Percentiles rank a stretch among this genome's conserved stretches.
These are phyloP conservation scores for Exserohilum rostratum DNA, from an alignment of 2,329 filamentous ascomycete genomes.

Conservation along the genomic window DNA sequence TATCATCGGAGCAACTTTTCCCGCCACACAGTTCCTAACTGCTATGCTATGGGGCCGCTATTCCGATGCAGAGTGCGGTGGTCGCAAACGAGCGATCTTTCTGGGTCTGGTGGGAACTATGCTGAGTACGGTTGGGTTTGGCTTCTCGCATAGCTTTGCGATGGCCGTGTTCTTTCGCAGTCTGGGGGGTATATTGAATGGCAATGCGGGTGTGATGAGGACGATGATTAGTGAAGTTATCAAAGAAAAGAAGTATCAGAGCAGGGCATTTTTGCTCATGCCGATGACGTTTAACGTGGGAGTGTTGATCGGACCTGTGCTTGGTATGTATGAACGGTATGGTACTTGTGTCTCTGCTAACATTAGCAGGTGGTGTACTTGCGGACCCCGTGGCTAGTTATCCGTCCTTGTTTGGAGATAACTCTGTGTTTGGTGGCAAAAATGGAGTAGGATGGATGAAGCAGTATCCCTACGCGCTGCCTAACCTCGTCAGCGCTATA, in stretches of 20 bases:
- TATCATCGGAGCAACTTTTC: constrained; percentile 78
- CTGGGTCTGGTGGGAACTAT: constrained; percentile 76
- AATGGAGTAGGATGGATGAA: constrained; percentile 68
- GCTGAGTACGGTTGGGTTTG: constrained; percentile 70
- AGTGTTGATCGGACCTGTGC: constrained; percentile 53
- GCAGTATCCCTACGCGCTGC: constrained; percentile 71
- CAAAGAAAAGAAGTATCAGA: constrained; percentile 68
- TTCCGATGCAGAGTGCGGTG: constrained; percentile 65
- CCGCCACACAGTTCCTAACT: constrained; percentile 79
- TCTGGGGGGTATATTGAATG: constrained; percentile 71
- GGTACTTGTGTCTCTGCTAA: constrained; percentile 12
- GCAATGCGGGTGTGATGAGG: constrained; percentile 75
- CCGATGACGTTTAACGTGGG: constrained; percentile 72
- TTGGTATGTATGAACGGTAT: constrained; percentile 29
- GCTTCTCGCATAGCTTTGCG: constrained; percentile 68
- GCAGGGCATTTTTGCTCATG: constrained; percentile 63
- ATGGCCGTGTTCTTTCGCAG: constrained; percentile 69
- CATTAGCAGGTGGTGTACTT: constrained; percentile 66
- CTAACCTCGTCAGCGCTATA: constrained; percentile 69
- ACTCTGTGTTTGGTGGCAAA: constrained; percentile 62
- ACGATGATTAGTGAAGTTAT: constrained; percentile 77
- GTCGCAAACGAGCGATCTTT: constrained; percentile 78
- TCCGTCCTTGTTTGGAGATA: constrained; percentile 67
- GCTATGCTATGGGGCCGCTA: constrained; percentile 82
- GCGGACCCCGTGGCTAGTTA: constrained; percentile 69